phyloP scores from a whole-genome alignment of 768 basidiomycete genomes.

The Panellus pusillus region DNA sequence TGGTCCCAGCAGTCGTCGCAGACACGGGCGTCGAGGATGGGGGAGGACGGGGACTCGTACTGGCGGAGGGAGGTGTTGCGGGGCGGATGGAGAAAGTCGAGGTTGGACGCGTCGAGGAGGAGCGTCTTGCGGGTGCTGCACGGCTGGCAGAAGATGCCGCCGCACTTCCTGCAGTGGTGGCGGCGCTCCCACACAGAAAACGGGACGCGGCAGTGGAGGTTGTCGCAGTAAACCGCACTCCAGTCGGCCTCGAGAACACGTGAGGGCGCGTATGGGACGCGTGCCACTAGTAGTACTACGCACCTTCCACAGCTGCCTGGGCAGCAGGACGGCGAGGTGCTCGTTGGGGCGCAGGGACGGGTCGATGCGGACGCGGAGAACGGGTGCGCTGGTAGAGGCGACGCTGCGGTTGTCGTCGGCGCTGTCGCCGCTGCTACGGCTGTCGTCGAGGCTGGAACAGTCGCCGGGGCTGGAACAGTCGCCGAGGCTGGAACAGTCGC shows the following conservation, averaged over 20 bases:
- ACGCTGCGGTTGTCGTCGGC: conserved; percentile 21
- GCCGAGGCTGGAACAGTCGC: conserved; percentile 3
- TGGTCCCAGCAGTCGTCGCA: conserved; percentile 80
- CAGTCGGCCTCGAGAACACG: conserved; percentile 53
- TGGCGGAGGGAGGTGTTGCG: conserved; percentile 58
- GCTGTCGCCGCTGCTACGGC: conserved; percentile 21
- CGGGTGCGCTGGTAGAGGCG: conserved; percentile 31
- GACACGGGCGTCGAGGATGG: conserved; percentile 59
- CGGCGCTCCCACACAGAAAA: conserved; percentile 74
- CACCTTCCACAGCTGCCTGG: conserved; percentile 75
- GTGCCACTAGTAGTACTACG: conserved; percentile 7
- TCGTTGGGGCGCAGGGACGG: conserved; percentile 51
- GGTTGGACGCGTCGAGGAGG: conserved; percentile 71
- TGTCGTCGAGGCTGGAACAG: conserved; percentile 6
- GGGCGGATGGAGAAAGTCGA: conserved; percentile 71
- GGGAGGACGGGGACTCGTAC: conserved; percentile 61
- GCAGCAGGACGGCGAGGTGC: conserved; percentile 76
- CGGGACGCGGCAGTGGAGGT: conserved; percentile 61
- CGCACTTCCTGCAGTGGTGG: conserved; percentile 86
- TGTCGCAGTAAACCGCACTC: conserved; percentile 65
- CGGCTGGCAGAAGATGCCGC: conserved; percentile 68
- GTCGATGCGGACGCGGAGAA: conserved; percentile 28
- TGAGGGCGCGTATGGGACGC: conserved; percentile 4
- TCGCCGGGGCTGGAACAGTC: conserved; percentile 26
- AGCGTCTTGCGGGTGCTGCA: conserved; percentile 62